Evolutionary conservation across 2,329 filamentous ascomycete species (phyloP).

Genomic region (Calonectria pauciramosa): DNA sequence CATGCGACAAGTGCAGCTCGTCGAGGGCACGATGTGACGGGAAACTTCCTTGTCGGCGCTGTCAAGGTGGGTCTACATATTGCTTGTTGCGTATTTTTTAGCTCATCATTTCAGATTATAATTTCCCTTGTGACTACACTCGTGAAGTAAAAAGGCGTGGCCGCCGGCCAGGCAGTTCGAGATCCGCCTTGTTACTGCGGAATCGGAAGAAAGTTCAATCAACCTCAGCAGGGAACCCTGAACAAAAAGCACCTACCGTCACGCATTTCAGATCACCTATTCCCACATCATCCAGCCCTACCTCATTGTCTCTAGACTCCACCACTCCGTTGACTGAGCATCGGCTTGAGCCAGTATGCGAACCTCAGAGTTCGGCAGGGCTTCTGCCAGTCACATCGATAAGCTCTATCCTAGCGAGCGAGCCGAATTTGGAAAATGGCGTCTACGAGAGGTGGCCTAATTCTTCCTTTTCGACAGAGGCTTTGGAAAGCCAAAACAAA

Average conservation of each 20-base stretch:
- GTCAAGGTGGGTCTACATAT: neutral
- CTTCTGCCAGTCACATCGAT: neutral
- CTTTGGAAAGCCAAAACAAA: neutral
- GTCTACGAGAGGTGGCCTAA: neutral
- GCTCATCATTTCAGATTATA: neutral
- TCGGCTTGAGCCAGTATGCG: neutral
- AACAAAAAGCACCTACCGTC: neutral
- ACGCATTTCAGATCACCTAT: too few species aligned
- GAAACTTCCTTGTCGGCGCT: neutral
- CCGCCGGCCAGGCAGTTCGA: neutral
- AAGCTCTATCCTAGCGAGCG: neutral
- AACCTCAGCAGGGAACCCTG: neutral
- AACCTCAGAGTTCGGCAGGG: neutral
- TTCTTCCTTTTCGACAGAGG: neutral
- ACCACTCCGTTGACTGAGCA: neutral
- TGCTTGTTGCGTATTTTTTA: neutral
- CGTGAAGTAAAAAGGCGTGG: conserved; percentile 2
- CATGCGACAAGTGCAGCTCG: conserved; percentile 4
- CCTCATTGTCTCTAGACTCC: neutral
- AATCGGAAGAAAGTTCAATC: neutral
- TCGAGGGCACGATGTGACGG: neutral
- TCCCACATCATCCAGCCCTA: neutral
- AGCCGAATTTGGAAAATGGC: neutral
- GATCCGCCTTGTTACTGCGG: neutral
- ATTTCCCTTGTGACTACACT: neutral